Base-by-base conservation (phyloP, 768 basidiomycete genomes). In the Candolleomyces aberdarensis region DNA sequence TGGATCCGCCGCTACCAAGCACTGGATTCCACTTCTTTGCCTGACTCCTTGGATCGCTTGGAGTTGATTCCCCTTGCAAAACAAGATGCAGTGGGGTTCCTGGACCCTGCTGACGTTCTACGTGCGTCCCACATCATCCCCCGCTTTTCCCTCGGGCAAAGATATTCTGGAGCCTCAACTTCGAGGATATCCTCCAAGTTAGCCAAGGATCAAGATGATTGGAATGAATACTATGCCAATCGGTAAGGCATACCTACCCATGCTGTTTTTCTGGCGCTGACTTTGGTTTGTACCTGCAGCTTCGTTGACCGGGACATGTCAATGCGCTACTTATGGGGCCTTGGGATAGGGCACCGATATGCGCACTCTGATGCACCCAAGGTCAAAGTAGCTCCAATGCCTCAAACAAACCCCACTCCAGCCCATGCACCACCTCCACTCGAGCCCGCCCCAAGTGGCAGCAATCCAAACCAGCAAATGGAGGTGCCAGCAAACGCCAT, bases 31-130 rank as follows among this genome's bases (percentile, higher is more conserved):
- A 5, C 8, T 9, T 13, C 20, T 14, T 26, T 10, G 3, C 80
- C 65, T 69, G 78, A 1, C 72, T 82, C 14, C 73, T 69, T 78
- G 43, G 70, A 70, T 2, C 54, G 58, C 0, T 40, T 84, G 15
- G 71, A 71, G 0, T 83, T 82, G 65, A 44, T 72, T 3, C 62
- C 61, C 6, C 61, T 60, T 2, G 57, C 46, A 0, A 66, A 72
- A 32, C 56, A 64, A 1, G 62, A 62, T 17, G 71, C 70, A 1
- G 76, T 76, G 56, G 73, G 71, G 2, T 76, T 76, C 62, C 55
- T 76, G 10, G 71, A 77, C 62, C 76, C 74, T 3, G 22, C 62
- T 1, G 51, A 71, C 10, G 69, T 77, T 22, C 44, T 78, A 20
- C 65, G 72, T 9, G 72, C 65, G 15, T 66, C 65, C n/a, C 75